Conservation (phyloP, 345 rosid species). For the Arabis alpina region DNA sequence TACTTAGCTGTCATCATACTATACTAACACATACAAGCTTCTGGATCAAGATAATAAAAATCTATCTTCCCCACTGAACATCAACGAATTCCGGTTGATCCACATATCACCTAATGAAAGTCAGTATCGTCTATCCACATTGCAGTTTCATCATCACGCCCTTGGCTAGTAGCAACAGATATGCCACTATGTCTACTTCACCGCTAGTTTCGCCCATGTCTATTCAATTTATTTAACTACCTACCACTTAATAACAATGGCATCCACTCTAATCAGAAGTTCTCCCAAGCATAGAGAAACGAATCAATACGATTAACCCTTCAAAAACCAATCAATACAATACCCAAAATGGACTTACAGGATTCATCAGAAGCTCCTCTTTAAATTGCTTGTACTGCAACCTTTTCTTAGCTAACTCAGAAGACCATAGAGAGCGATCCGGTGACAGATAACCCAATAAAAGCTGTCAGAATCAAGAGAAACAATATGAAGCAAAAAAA, state of each 20-base stretch:
- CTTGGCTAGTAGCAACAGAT: slow-evolving; percentile 3
- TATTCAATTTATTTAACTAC: not conserved
- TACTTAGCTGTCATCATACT: slow-evolving; percentile 7
- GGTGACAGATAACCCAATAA: slow-evolving; percentile 81
- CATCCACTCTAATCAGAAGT: slow-evolving; percentile 1
- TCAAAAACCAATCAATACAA: slow-evolving; percentile 11
- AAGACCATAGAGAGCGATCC: slow-evolving; percentile 78
- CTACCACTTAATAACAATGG: not conserved
- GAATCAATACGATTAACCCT: not conserved
- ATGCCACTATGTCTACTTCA: slow-evolving; percentile 3
- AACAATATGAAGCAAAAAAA: slow-evolving; percentile 26
- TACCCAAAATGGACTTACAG: slow-evolving; percentile 58
- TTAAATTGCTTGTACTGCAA: slow-evolving; percentile 88
- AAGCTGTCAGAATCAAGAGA: slow-evolving; percentile 58
- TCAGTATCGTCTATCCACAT: slow-evolving; percentile 17
- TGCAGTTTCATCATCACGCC: slow-evolving; percentile 1
- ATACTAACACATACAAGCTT: slow-evolving; percentile 4
- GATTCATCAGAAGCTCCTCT: slow-evolving; percentile 91
- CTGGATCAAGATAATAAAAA: not conserved
- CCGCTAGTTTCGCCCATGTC: not conserved
- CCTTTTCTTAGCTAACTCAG: slow-evolving; percentile 86
- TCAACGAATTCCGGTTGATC: not conserved
- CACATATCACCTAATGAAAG: slow-evolving; percentile 4
- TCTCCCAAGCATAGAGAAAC: not conserved
- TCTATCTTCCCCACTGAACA: not conserved